These are phyloP conservation scores for Mucor plumbeus DNA, from an alignment of 371 early-diverging fungal genomes.

Conservation along the genomic window DNA sequence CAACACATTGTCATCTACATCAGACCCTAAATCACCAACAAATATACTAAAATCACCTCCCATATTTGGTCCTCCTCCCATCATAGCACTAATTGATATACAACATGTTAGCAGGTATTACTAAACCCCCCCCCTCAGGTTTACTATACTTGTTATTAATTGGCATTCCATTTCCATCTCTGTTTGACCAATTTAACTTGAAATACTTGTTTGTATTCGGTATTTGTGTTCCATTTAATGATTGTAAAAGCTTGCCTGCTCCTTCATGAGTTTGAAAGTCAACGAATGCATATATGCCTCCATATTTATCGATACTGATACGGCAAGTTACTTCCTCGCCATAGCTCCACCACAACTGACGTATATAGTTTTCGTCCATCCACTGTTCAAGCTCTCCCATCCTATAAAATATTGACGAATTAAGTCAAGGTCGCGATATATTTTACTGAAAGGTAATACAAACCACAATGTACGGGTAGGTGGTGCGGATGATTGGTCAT, in stretches of 20 bases:
- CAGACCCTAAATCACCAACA: slow-evolving; percentile 79
- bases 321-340: slow-evolving; percentile 62
- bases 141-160: slow-evolving; percentile 6
- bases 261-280: slow-evolving; percentile 61
- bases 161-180: slow-evolving; percentile 51
- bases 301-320: slow-evolving; percentile 29
- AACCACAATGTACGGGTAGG: slow-evolving; percentile 21
- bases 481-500: slow-evolving; percentile 8
- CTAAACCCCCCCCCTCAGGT: background rate
- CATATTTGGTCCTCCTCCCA: slow-evolving; percentile 1
- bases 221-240: slow-evolving; percentile 74
- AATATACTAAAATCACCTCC: slow-evolving; percentile 74
- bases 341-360: slow-evolving; percentile 65
- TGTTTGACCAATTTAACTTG: slow-evolving; percentile 89
- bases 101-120: background rate
- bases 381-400: slow-evolving; percentile 82
- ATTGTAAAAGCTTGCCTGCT: slow-evolving; percentile 66
- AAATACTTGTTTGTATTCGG: slow-evolving; percentile 78
- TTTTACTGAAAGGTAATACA: background rate
- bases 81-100: background rate
- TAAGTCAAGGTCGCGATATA: background rate
- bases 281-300: slow-evolving; percentile 69
- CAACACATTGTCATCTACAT: slow-evolving; percentile 70
- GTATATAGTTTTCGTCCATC: slow-evolving; percentile 80
- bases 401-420: slow-evolving; percentile 35